phyloP scores from a whole-genome alignment of 306 rosid species.

The Quercus mongolica region DNA sequence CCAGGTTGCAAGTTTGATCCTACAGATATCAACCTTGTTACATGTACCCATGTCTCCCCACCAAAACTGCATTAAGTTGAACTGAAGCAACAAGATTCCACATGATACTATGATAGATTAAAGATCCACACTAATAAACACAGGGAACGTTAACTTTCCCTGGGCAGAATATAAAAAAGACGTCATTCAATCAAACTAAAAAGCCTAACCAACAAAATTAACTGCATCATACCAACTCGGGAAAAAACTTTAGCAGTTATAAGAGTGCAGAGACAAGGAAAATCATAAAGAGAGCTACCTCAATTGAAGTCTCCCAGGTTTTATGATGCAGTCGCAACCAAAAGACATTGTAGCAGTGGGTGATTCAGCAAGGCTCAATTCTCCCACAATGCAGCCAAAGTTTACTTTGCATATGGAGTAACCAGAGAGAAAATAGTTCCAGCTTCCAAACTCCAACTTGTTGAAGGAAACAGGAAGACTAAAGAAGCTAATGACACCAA shows the following conservation, averaged over 20 bases:
- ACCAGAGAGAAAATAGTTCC: slow-evolving; percentile 33
- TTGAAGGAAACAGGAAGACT: slow-evolving; percentile 35
- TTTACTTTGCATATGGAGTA: slow-evolving; percentile 46
- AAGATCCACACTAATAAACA: neutral
- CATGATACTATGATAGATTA: neutral
- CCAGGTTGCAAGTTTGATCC: neutral
- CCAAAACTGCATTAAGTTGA: neutral
- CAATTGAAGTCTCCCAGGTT: slow-evolving; percentile 51
- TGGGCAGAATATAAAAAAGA: neutral
- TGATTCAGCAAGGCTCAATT: slow-evolving; percentile 49
- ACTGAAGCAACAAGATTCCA: neutral
- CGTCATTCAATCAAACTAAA: neutral
- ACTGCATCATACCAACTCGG: slow-evolving; percentile 16
- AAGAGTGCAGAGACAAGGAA: neutral
- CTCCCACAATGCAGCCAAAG: slow-evolving; percentile 62
- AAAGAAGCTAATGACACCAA: slow-evolving; percentile 40
- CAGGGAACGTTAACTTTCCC: neutral
- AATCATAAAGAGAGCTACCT: slow-evolving; percentile 60
- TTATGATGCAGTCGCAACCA: slow-evolving; percentile 30
- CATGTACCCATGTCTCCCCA: neutral
- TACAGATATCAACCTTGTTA: neutral
- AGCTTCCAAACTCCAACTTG: slow-evolving; percentile 46
- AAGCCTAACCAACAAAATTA: neutral
- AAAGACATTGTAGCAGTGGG: slow-evolving; percentile 45
- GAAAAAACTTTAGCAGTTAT: slow-evolving; percentile 10